A percentile compares a stretch with the other conserved stretches of the same genome.
Conservation (phyloP, 1,284 basidiomycete genomes). For the Vanrija sp. region DNA sequence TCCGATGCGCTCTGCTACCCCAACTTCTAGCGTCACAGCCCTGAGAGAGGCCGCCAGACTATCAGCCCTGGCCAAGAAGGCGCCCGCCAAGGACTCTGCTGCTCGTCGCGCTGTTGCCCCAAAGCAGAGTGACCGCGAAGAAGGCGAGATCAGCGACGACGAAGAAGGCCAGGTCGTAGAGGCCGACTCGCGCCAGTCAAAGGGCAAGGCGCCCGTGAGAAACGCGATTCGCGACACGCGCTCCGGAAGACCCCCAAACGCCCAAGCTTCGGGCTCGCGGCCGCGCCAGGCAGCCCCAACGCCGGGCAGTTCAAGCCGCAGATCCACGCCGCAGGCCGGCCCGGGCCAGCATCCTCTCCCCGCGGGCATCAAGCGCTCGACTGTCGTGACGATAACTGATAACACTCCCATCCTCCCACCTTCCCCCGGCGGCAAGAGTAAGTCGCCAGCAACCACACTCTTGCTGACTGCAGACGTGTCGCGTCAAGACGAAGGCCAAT, state of each 20-base stretch:
- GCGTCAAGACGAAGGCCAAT: conserved; percentile 26
- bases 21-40: too few species aligned
- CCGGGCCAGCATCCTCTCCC: not conserved
- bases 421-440: not conserved
- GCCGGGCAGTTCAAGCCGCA: not conserved
- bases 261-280: not conserved
- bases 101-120: not conserved
- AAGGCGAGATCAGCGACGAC: conserved; percentile 16
- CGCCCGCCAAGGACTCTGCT: not conserved
- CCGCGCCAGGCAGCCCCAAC: not conserved
- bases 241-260: not conserved
- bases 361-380: conserved; percentile 8
- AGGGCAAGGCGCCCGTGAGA: not conserved
- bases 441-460: not conserved
- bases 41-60: too few species aligned
- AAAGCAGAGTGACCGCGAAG: not conserved
- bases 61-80: too few species aligned
- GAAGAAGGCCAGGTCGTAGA: not conserved
- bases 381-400: conserved; percentile 11
- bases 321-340: not conserved
- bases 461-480: conserved; percentile 19
- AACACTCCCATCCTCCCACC: not conserved
- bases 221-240: not conserved
- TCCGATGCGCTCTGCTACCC: not conserved
- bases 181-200: not conserved